Base-by-base conservation (phyloP, 805 yeast species). In the Barnettozyma sucrosica region DNA sequence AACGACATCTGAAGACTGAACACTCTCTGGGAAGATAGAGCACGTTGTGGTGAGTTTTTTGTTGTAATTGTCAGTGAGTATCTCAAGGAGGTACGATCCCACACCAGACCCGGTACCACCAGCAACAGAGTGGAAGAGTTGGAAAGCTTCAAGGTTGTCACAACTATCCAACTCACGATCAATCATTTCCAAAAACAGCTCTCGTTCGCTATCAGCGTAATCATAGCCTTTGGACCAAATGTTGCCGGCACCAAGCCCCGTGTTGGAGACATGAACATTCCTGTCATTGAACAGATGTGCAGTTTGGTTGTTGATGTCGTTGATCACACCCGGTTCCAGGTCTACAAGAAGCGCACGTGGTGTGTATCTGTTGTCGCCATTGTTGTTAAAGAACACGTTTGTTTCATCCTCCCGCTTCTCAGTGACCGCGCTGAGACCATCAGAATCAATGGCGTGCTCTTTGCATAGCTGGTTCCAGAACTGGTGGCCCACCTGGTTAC, bases 61-160 rank as follows among this genome's bases (percentile, higher is more conserved):
- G 44, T 85, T 80, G 62, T 81, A 92, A 46, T 89, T 70, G 63
- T 93, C 99, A 48, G 80, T 79, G 48, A 95, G 65, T 14, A 80
- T 70, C 63, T 93, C 97, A 34, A 93, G 66, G 39, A 93, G 56
- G 48, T 77, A 77, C 0, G 96, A 86, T 1, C 99, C 99, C 33
- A 89, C 79, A 3, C 99, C 99, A 0, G 97, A 86, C 0, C 99
- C 99, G 0, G 99, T 93, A 36, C 99, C 99, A 33, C 99, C 99
- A 0, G 97, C 98, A 5, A 93, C 95, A 4, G 97, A 85, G 66
- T 93, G 99, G 44, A 90, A 65, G 54, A 93, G 68, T 70, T 89
- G 96, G 64, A 93, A 93, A 5, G 95, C 95, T 54, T 90, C 93
- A 45, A 89, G 69, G 47, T 84, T 84, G 53, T 95, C 98, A 55